Conservation (phyloP, 164 flowering plant genomes). For the Nelumbo lutea region DNA sequence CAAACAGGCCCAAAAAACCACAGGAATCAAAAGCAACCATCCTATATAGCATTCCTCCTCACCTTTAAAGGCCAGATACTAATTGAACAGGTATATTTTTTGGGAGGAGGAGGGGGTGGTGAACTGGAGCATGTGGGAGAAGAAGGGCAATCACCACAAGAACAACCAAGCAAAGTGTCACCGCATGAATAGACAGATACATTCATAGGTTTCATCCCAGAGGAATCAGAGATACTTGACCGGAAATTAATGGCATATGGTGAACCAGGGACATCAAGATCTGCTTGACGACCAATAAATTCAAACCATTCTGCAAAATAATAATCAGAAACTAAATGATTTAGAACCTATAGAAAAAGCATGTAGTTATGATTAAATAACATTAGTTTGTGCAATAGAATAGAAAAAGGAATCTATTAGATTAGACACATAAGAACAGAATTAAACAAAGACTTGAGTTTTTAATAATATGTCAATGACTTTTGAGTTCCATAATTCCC, state of each 20-base stretch:
- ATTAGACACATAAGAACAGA: no score
- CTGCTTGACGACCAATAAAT: constrained; percentile 75
- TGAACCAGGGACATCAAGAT: constrained; percentile 68
- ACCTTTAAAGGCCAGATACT: constrained; percentile 79
- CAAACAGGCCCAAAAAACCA: background rate
- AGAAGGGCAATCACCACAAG: constrained; percentile 99
- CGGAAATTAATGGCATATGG: constrained; percentile 77
- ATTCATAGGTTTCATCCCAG: constrained; percentile 92
- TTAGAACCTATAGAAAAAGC: background rate
- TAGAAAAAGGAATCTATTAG: no score
- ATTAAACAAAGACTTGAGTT: no score
- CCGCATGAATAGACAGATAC: constrained; percentile 82
- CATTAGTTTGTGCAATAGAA: no score
- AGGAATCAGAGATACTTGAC: constrained; percentile 45
- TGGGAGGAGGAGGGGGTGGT: constrained; percentile 43
- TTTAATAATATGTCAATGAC: no score
- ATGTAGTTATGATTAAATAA: no score
- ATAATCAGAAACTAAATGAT: background rate
- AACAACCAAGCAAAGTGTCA: constrained; percentile 91
- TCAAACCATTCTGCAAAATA: constrained; percentile 71
- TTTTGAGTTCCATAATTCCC: no score
- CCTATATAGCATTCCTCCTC: constrained; percentile 4
- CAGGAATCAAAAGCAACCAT: background rate
- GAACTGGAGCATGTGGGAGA: constrained; percentile 63
- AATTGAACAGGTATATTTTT: constrained; percentile 55